Evolutionary conservation across 2,329 filamentous ascomycete genomes (phyloP).

Genomic region (Sclerotinia glacialis): DNA sequence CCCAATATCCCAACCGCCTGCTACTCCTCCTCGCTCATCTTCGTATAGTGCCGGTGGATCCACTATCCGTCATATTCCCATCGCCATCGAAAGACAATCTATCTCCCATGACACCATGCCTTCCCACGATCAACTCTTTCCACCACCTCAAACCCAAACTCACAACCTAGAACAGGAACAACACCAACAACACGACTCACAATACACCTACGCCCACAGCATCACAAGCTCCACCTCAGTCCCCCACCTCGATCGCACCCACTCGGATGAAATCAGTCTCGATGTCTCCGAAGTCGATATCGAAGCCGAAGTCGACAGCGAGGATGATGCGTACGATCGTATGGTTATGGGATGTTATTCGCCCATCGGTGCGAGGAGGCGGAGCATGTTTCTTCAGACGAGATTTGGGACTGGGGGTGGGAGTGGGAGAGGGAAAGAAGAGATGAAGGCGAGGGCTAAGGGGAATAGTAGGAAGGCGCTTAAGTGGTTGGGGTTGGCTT

Average conservation of each 20-base stretch:
- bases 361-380: constrained; percentile 26
- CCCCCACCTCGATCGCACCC: neutral
- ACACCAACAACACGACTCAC: neutral
- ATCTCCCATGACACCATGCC: neutral
- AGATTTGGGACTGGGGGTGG: neutral
- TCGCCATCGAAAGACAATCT: neutral
- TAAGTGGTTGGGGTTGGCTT: constrained; percentile 42
- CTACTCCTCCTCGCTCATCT: neutral
- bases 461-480: constrained; percentile 41
- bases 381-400: neutral
- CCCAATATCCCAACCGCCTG: neutral
- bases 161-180: neutral
- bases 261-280: neutral
- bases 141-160: neutral
- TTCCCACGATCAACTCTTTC: neutral
- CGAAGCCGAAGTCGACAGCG: constrained; percentile 36
- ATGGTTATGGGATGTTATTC: constrained; percentile 36
- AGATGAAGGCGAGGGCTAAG: constrained; percentile 22
- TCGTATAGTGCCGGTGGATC: neutral
- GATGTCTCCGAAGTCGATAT: neutral
- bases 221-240: neutral
- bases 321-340: constrained; percentile 39
- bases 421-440: constrained; percentile 10
- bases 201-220: neutral
- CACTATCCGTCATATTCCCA: constrained; percentile 5